phyloP scores from a whole-genome alignment of 352 stramenopile genomes.

The Globisporangium parvum region DNA sequence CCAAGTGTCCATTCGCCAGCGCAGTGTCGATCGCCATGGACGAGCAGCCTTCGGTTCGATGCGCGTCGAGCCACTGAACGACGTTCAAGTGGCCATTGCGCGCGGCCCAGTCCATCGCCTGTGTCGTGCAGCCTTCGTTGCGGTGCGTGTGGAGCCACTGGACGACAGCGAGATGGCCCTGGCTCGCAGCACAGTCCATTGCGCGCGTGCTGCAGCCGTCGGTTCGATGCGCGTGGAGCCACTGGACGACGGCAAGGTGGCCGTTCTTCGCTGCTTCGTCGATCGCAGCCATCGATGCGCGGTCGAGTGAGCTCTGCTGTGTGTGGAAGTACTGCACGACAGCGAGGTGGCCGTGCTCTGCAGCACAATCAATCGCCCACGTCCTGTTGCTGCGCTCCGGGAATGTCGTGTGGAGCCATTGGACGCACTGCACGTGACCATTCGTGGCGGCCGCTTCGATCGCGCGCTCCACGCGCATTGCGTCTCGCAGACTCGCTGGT shows the following conservation, averaged over 20 bases:
- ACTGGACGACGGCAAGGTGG: conserved; percentile 6
- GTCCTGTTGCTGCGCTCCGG: conserved; percentile 5
- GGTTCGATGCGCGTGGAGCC: conserved; percentile 5
- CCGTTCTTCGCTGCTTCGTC: conserved; percentile 7
- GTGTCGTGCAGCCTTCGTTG: conserved; percentile 44
- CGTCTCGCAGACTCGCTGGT: background rate
- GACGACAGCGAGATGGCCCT: conserved; percentile 9
- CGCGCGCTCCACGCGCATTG: conserved; percentile 5
- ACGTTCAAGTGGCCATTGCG: conserved; percentile 49
- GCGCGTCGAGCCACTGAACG: conserved; percentile 50
- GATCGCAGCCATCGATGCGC: conserved; percentile 5
- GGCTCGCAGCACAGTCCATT: conserved; percentile 8
- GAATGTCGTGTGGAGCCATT: conserved; percentile 8
- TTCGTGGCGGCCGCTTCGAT: conserved; percentile 8
- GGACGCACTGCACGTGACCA: conserved; percentile 6
- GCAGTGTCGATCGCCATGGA: conserved; percentile 5
- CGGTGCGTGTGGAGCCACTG: conserved; percentile 59
- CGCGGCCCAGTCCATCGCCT: conserved; percentile 65
- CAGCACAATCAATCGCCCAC: conserved; percentile 10
- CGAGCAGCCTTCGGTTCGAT: conserved; percentile 40
- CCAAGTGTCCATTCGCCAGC: conserved; percentile 2
- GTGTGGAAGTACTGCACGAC: conserved; percentile 8
- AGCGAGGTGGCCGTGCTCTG: conserved; percentile 4
- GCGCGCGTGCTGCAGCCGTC: conserved; percentile 9
- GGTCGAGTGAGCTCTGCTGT: background rate